Evolutionary conservation across 176 grass and related monocot species (phyloP).

Genomic region (Avena sativa): DNA sequence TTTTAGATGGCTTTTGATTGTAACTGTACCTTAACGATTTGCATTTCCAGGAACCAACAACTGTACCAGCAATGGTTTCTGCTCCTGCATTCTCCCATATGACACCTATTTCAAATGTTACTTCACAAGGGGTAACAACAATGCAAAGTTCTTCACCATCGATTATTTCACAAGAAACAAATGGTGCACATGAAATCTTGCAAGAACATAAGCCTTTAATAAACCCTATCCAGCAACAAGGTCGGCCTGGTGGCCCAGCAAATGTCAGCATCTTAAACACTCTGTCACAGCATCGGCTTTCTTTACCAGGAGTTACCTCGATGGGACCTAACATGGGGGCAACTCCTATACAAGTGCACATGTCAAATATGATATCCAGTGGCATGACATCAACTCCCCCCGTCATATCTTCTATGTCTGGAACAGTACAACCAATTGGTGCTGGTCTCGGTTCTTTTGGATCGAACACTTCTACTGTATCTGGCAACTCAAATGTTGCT

Average conservation of each 20-base stretch:
- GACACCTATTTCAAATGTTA: slow-evolving; percentile 59
- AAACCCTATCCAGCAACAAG: slow-evolving; percentile 63
- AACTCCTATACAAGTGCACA: slow-evolving; percentile 87
- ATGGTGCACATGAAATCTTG: slow-evolving; percentile 66
- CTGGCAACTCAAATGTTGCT: slow-evolving; percentile 69
- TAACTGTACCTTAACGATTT: slow-evolving; percentile 12
- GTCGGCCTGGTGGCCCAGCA: slow-evolving; percentile 70
- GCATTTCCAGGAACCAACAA: slow-evolving; percentile 67
- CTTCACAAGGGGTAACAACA: slow-evolving; percentile 66
- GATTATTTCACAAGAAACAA: slow-evolving; percentile 82
- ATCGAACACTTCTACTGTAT: slow-evolving; percentile 59
- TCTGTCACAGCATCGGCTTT: slow-evolving; percentile 73
- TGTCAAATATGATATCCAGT: slow-evolving; percentile 92
- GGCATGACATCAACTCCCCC: slow-evolving; percentile 73
- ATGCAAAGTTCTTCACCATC: slow-evolving; percentile 79
- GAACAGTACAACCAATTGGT: slow-evolving; percentile 59
- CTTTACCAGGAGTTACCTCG: slow-evolving; percentile 66
- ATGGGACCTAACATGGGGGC: slow-evolving; percentile 76
- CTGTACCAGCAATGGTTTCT: slow-evolving; percentile 60
- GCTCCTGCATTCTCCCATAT: slow-evolving; percentile 63
- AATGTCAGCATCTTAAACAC: slow-evolving; percentile 88
- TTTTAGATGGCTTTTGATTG: not conserved
- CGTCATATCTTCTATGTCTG: slow-evolving; percentile 75
- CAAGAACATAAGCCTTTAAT: slow-evolving; percentile 86
- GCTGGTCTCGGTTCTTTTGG: slow-evolving; percentile 65